phyloP scores from a whole-genome alignment of 1,284 basidiomycete species.

The Pterulicium gracile region DNA sequence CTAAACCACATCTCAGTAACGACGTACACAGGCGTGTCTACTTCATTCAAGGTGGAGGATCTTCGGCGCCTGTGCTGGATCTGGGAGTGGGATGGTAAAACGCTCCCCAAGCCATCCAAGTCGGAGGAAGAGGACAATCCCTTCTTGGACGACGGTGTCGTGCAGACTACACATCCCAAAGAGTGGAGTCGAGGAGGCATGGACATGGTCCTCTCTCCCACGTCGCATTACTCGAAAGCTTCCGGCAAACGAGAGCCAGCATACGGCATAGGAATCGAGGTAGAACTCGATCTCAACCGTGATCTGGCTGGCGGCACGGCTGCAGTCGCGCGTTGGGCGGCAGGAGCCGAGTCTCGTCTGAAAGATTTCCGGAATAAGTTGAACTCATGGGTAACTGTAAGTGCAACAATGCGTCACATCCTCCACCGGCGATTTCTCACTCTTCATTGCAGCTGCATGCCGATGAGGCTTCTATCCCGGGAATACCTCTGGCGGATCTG shows the following conservation, averaged over 20 bases:
- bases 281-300: conserved; percentile 74
- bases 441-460: conserved; percentile 35
- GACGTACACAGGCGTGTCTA: conserved; percentile 55
- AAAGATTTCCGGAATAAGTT: conserved; percentile 49
- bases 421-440: conserved; percentile 6
- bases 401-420: conserved; percentile 8
- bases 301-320: conserved; percentile 71
- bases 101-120: conserved; percentile 19
- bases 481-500: conserved; percentile 53
- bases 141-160: conserved; percentile 37
- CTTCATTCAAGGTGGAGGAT: conserved; percentile 54
- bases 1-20: conserved; percentile 61
- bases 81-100: conserved; percentile 73
- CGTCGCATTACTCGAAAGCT: conserved; percentile 55
- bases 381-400: conserved; percentile 52
- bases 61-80: conserved; percentile 70
- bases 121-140: conserved; percentile 57
- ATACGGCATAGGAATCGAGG: conserved; percentile 76
- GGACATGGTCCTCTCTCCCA: conserved; percentile 62
- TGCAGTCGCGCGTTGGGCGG: conserved; percentile 75
- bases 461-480: conserved; percentile 32
- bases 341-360: conserved; percentile 48
- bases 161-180: conserved; percentile 25
- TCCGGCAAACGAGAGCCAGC: conserved; percentile 60
- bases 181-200: conserved; percentile 72